Conservation (phyloP, 2,329 filamentous ascomycete species). For the Dothideomycetes sp. region DNA sequence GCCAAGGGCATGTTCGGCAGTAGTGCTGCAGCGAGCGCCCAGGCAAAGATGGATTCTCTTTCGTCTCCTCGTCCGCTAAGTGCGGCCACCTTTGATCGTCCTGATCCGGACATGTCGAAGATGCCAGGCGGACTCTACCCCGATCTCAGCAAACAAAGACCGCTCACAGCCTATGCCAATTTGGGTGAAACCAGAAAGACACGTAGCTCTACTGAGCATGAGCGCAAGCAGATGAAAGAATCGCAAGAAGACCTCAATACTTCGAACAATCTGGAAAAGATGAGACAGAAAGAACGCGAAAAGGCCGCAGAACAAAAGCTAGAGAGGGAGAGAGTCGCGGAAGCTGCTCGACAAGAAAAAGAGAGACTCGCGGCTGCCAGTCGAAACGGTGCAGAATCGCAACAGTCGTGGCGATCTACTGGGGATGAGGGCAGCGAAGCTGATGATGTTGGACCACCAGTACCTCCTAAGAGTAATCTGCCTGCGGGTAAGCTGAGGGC, state of each 20-base stretch:
- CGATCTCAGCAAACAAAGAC: constrained; percentile 11
- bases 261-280: constrained; percentile 57
- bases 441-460: constrained; percentile 52
- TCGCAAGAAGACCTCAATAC: constrained; percentile 53
- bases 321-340: constrained; percentile 33
- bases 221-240: constrained; percentile 54
- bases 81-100: constrained; percentile 4
- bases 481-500: constrained; percentile 30
- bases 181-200: constrained; percentile 37
- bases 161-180: constrained; percentile 1
- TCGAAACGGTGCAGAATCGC: constrained; percentile 11
- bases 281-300: constrained; percentile 59
- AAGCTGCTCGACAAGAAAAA: constrained; percentile 28
- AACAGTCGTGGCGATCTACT: constrained; percentile 21
- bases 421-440: constrained; percentile 33
- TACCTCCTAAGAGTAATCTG: constrained; percentile 43
- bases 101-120: constrained; percentile 15
- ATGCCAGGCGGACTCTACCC: constrained; percentile 28
- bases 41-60: constrained; percentile 48
- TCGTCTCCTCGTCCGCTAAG: constrained; percentile 8
- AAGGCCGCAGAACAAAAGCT: constrained; percentile 53
- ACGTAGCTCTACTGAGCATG: constrained; percentile 50
- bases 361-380: constrained; percentile 22
- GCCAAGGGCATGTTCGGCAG: constrained; percentile 80
- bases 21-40: constrained; percentile 51